These are phyloP conservation scores for Pseudogymnoascus destructans DNA, from an alignment of 2,329 filamentous ascomycete genomes.

Conservation along the genomic window DNA sequence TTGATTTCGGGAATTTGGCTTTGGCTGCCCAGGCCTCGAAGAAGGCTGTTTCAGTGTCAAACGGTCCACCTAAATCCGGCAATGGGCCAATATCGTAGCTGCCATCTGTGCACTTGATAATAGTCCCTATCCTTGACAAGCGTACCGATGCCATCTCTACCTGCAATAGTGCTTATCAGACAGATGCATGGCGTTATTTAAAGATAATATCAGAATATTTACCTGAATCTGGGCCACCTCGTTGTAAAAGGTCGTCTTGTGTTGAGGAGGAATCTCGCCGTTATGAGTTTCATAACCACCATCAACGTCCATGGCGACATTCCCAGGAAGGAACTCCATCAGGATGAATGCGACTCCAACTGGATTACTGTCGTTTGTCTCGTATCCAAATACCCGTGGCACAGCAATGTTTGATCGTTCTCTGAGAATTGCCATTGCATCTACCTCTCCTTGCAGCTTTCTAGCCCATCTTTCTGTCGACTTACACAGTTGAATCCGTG, in stretches of 20 bases:
- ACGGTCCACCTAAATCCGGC: constrained; percentile 18
- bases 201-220: neutral
- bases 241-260: neutral
- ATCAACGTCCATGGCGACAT: neutral
- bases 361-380: neutral
- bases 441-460: neutral
- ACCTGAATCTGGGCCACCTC: neutral
- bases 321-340: neutral
- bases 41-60: constrained; percentile 18
- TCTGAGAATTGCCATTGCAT: neutral
- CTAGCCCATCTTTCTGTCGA: neutral
- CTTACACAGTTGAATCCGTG: neutral
- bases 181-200: constrained; percentile 41
- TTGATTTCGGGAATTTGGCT: constrained; percentile 14
- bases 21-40: constrained; percentile 18
- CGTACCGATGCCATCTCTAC: constrained; percentile 21
- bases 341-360: neutral
- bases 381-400: neutral
- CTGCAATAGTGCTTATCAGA: constrained; percentile 31
- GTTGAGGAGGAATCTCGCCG: neutral
- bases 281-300: neutral
- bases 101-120: neutral
- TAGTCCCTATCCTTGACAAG: constrained; percentile 29
- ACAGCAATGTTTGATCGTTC: neutral
- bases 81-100: constrained; percentile 14